These are phyloP conservation scores for Knoxdaviesia proteae DNA, from an alignment of 2,329 filamentous ascomycete genomes.

Conservation along the genomic window DNA sequence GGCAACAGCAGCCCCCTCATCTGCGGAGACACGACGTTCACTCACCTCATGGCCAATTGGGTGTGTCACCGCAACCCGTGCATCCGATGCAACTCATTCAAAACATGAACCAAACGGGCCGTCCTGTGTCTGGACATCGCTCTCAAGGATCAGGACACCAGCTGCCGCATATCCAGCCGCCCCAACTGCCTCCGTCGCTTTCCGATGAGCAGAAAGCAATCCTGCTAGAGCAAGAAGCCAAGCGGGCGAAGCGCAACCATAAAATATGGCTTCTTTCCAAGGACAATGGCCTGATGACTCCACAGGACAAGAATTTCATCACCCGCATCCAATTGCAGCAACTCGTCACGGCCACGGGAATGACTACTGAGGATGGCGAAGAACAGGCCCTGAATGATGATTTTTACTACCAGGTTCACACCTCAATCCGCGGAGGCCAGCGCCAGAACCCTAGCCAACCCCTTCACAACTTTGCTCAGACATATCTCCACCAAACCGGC, in stretches of 20 bases:
- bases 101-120: conserved; percentile 62
- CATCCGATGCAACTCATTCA: conserved; percentile 13
- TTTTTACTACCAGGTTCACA: conserved; percentile 97
- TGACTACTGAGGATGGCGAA: conserved; percentile 56
- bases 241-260: conserved; percentile 89
- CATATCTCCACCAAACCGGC: conserved; percentile 89
- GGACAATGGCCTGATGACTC: conserved; percentile 95
- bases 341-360: conserved; percentile 78
- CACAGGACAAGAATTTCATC: conserved; percentile 98
- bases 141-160: conserved; percentile 28
- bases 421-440: conserved; percentile 75
- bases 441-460: conserved; percentile 85
- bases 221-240: conserved; percentile 78
- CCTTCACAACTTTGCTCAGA: conserved; percentile 90
- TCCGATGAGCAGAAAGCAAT: conserved; percentile 68
- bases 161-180: conserved; percentile 13
- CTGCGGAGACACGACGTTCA: too few species aligned
- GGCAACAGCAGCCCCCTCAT: conserved; percentile 5
- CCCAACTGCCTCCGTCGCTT: conserved; percentile 38
- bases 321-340: conserved; percentile 95
- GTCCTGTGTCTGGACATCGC: conserved; percentile 12
- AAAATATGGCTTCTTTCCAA: conserved; percentile 89
- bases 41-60: too few species aligned
- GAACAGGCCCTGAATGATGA: conserved; percentile 76
- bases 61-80: conserved; percentile 2